phyloP scores from a whole-genome alignment of 2,329 filamentous ascomycete genomes.

The Rutstroemia sp. region DNA sequence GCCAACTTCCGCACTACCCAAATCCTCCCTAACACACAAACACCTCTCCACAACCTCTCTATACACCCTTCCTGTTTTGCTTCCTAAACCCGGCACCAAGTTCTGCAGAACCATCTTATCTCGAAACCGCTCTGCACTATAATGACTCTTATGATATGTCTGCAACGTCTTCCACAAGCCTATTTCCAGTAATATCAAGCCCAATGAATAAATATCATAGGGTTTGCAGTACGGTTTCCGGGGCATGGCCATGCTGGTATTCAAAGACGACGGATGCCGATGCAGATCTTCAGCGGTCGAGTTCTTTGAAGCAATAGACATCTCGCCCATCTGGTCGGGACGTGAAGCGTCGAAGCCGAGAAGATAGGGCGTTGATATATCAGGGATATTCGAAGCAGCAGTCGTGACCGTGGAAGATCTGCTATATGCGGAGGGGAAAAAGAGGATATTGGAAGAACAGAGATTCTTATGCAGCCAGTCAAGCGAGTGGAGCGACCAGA shows the following conservation, averaged over 20 bases:
- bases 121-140: conserved; percentile 36
- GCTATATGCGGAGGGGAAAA: conserved; percentile 36
- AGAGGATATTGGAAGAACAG: conserved; percentile 34
- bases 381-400: conserved; percentile 31
- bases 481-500: conserved; percentile 45
- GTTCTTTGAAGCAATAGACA: conserved; percentile 34
- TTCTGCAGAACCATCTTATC: conserved; percentile 36
- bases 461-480: conserved; percentile 45
- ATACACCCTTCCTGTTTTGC: conserved; percentile 36
- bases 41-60: conserved; percentile 37
- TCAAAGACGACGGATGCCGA: conserved; percentile 38
- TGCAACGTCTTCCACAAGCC: conserved; percentile 39
- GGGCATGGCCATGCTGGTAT: conserved; percentile 28
- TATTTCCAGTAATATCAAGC: conserved; percentile 42
- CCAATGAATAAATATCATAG: conserved; percentile 39
- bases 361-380: conserved; percentile 34
- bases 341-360: conserved; percentile 37
- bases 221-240: conserved; percentile 34
- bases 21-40: conserved; percentile 32
- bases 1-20: conserved; percentile 32
- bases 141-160: conserved; percentile 36
- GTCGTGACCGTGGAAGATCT: conserved; percentile 23
- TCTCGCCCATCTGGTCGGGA: conserved; percentile 32
- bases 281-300: conserved; percentile 36
- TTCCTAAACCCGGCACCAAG: conserved; percentile 35